Evolutionary conservation across 2,329 filamentous ascomycete genomes (phyloP).

Genomic region (Cadophora luteo-olivacea): DNA sequence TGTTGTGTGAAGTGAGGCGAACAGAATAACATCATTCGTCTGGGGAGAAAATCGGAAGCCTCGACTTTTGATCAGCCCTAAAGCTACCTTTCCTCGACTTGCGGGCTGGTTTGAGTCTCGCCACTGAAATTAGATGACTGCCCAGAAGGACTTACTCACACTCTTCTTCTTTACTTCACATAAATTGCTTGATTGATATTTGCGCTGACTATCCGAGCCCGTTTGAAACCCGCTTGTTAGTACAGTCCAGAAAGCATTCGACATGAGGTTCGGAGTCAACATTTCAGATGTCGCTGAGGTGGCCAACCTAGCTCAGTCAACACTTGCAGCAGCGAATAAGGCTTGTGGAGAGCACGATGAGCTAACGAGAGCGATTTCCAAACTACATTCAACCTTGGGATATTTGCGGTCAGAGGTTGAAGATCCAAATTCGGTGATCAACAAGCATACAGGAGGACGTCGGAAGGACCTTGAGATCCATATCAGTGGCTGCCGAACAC

Average conservation of each 20-base stretch:
- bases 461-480: slow-evolving; percentile 20
- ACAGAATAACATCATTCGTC: slow-evolving; percentile 10
- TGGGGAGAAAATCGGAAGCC: background rate
- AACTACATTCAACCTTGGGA: slow-evolving; percentile 58
- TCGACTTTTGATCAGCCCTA: background rate
- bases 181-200: background rate
- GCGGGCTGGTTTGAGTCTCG: background rate
- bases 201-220: background rate
- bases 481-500: slow-evolving; percentile 10
- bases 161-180: background rate
- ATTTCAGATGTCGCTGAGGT: slow-evolving; percentile 16
- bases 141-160: background rate
- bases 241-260: background rate
- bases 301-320: slow-evolving; percentile 16
- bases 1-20: slow-evolving; percentile 14
- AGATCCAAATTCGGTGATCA: slow-evolving; percentile 59
- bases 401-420: slow-evolving; percentile 60
- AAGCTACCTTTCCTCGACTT: background rate
- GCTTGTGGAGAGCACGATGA: slow-evolving; percentile 53
- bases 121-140: background rate
- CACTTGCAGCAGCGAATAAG: slow-evolving; percentile 43
- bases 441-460: slow-evolving; percentile 37
- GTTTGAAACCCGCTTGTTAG: background rate
- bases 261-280: slow-evolving; percentile 15
- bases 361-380: slow-evolving; percentile 54